Evolutionary conservation across 2,329 filamentous ascomycete species (phyloP), one percentile per base, ranked within the genome.

Genomic region (Talaromyces sp.): DNA sequence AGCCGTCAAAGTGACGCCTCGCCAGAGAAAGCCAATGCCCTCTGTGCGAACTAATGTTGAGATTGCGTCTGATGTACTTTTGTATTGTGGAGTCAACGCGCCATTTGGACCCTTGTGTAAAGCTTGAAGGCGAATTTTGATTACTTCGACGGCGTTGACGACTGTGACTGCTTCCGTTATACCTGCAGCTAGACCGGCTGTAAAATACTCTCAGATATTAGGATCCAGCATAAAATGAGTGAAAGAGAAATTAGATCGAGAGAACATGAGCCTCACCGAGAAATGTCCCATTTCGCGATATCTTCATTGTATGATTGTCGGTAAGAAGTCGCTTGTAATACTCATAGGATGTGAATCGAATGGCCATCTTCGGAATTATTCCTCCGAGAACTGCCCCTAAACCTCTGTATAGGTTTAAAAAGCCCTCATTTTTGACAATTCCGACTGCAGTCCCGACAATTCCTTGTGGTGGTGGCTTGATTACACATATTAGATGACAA

Each of bases 331-430:
- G 88, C 86, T 98, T 98, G 81, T 98, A 99, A 76, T 87, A 88
- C 79, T 98, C 95, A 80, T 98, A 99, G 64, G 92, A 96, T 58
- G 94, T 97, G 82, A 99, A 99, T 45, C 95, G 91, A 77, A 98
- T 98, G 67, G 95, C 95, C 95, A 99, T 99, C 81, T 99, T 99
- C 64, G 95, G 95, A 19, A 99, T 88, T 77, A 99, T 99, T 70
- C 95, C 95, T 27, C 93, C 97, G 64, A 98, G 79, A 49, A 99
- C 95, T 65, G 95, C 95, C 68, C 95, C 95, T n/a, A 99, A 86
- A 70, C 95, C 95, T 83, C 98, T 99, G 86, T 99, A 99, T 64
- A 99, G 83, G 68, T 90, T 95, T 35, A 99, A 83, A 2, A 92
- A 91, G 17, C 94, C 97, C 82, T 99, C 95, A 73, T 90, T 89